Percentiles rank a stretch among this genome's conserved stretches.
Evolutionary conservation across 306 rosid genomes (phyloP).

Genomic region (Canavalia gladiata): DNA sequence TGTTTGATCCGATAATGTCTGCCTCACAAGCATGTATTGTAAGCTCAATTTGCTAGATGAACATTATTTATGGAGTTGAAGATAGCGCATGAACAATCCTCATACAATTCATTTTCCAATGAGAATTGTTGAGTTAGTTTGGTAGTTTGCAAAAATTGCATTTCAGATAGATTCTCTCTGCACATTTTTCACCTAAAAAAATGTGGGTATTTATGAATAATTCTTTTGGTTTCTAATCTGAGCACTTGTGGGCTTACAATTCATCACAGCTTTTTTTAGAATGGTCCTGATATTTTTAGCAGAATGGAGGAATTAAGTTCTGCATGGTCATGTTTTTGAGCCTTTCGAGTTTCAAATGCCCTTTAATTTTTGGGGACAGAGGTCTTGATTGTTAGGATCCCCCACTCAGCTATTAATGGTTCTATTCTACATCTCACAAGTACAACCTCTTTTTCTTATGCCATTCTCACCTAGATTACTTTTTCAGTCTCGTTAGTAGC

Average conservation of each 20-base stretch:
- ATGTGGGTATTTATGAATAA: not conserved
- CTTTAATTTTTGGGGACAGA: not conserved
- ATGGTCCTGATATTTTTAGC: constrained; percentile 1
- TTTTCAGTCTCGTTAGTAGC: not conserved
- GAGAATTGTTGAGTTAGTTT: not conserved
- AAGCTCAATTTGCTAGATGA: constrained; percentile 18
- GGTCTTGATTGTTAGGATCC: constrained; percentile 10
- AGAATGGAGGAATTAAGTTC: not conserved
- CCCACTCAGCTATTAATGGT: not conserved
- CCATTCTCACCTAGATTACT: not conserved
- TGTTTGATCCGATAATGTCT: constrained; percentile 30
- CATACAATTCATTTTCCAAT: not conserved
- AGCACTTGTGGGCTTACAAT: not conserved
- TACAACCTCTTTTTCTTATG: not conserved
- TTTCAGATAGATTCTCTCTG: not conserved
- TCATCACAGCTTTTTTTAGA: not conserved
- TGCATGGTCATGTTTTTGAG: constrained; percentile 24
- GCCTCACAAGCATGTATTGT: constrained; percentile 8
- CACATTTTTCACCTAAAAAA: not conserved
- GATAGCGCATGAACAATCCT: not conserved
- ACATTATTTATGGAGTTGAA: constrained; percentile 31
- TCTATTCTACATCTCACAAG: not conserved
- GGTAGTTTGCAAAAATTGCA: not conserved
- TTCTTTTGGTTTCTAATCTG: constrained; percentile 2
- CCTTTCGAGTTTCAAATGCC: not conserved